A percentile compares a stretch with the other conserved stretches of the same genome.
These are phyloP conservation scores for Uncinocarpus reesii DNA, from an alignment of 2,329 filamentous ascomycete genomes.

Conservation along the genomic window DNA sequence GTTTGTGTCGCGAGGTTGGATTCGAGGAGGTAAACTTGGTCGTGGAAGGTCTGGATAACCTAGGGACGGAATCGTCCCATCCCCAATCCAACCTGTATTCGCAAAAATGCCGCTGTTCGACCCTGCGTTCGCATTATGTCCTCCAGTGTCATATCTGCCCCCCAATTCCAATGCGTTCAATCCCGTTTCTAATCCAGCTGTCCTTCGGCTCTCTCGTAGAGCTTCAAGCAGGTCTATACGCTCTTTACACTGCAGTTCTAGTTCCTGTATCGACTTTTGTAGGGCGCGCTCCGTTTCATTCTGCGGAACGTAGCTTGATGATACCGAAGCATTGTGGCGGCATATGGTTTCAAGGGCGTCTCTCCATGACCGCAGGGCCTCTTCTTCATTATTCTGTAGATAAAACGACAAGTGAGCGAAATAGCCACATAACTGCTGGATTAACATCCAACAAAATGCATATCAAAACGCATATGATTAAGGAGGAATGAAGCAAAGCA, in stretches of 20 bases:
- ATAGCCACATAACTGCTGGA: no score
- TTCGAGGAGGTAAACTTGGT: constrained; percentile 41
- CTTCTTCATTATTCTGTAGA: constrained; percentile 70
- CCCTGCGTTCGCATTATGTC: constrained; percentile 18
- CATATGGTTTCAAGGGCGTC: constrained; percentile 80
- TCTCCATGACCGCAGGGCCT: constrained; percentile 85
- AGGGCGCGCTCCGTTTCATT: constrained; percentile 76
- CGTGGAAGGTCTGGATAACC: constrained; percentile 73
- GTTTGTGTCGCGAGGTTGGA: constrained; percentile 10
- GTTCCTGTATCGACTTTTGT: constrained; percentile 65
- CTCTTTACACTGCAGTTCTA: constrained; percentile 89
- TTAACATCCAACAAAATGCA: no score
- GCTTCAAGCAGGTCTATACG: constrained; percentile 80
- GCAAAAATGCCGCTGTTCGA: constrained; percentile 3
- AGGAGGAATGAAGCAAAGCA: no score
- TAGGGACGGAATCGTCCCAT: constrained; percentile 70
- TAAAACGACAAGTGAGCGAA: not conserved
- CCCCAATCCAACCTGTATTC: constrained; percentile 57
- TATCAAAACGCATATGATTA: no score
- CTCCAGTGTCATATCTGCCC: constrained; percentile 20
- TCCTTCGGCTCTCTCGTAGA: constrained; percentile 55
- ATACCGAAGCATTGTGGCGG: constrained; percentile 67
- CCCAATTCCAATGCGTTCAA: constrained; percentile 14
- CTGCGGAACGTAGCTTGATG: constrained; percentile 57
- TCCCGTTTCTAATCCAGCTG: constrained; percentile 35